Evolutionary conservation across 495 filamentous ascomycete species (phyloP), one percentile per base, ranked within the genome.

Genomic region (Aspergillus campestris): DNA sequence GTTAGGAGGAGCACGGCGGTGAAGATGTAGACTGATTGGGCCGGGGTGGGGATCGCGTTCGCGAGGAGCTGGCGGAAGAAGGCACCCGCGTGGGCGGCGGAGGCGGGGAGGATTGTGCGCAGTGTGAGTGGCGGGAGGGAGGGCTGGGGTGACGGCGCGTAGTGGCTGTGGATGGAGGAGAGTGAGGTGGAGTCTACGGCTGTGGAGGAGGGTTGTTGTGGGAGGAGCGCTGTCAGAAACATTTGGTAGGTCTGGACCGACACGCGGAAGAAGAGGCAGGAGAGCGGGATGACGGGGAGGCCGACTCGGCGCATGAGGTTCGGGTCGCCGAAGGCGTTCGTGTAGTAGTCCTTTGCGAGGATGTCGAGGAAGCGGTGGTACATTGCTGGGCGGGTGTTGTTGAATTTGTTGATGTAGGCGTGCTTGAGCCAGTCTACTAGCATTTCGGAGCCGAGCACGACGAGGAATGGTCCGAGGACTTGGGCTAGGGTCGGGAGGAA

Each of bases 401-500:
- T 99, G 71, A 99, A 99, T 62, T 99, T 99, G 49, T 80, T 89
- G 61, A 97, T 92, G 61, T 95, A 99, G 9, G 87, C 86, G 57
- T 99, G 92, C 61, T 99, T 99, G 50, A 95, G 69, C 87, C 86
- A 96, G 60, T 99, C 92, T 1, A 99, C 92, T 1, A 95, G 65
- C 86, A 95, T 95, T 65, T 99, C 92, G 27, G 87, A 92, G 8
- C 90, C 89, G 7, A 99, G 76, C 5, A 97, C 92, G 0, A 99
- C 75, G 11, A 97, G 65, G 52, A 99, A 96, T 0, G 92, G 94
- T 0, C 86, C 86, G 24, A 97, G 72, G 0, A 97, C 83, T 57
- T 96, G 87, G 1, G 87, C 89, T 6, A 87, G 79, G 75, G 86
- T 95, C 28, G 80, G 80, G 2, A 73, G 58, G 31, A 70, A 64